Conservation (phyloP, 1,284 basidiomycete species). For the Boletellus deceptivus region DNA sequence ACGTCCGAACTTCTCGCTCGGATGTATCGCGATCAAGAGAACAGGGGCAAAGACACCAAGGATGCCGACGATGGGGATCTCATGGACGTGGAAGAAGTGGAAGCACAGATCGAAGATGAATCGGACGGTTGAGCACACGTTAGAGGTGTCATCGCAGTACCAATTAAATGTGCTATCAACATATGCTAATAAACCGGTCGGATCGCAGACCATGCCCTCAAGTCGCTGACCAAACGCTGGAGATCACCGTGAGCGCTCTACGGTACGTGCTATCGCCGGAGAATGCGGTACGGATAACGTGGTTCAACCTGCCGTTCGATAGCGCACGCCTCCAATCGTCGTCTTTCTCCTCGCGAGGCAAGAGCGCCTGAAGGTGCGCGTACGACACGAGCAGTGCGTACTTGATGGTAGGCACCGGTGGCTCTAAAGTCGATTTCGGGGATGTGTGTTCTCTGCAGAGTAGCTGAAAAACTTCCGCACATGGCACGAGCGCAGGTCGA, state of each 20-base stretch:
- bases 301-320: slow-evolving; percentile 18
- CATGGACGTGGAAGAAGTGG: slow-evolving; percentile 48
- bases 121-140: slow-evolving; percentile 18
- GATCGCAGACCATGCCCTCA: background rate
- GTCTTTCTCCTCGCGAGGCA: slow-evolving; percentile 37
- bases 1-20: slow-evolving; percentile 69
- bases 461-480: slow-evolving; percentile 19
- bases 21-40: slow-evolving; percentile 67
- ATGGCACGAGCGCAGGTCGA: slow-evolving; percentile 13
- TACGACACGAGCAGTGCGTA: slow-evolving; percentile 49
- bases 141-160: no score
- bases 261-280: slow-evolving; percentile 23
- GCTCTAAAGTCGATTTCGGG: slow-evolving; percentile 25
- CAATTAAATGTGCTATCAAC: background rate
- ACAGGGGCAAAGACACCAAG: slow-evolving; percentile 34
- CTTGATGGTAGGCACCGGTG: slow-evolving; percentile 35
- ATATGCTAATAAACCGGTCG: background rate
- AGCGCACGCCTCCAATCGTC: slow-evolving; percentile 41
- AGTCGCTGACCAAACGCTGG: slow-evolving; percentile 15
- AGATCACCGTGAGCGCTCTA: slow-evolving; percentile 18
- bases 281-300: slow-evolving; percentile 18
- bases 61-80: slow-evolving; percentile 54
- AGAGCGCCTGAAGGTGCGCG: slow-evolving; percentile 40
- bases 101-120: slow-evolving; percentile 34
- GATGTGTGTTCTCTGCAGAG: slow-evolving; percentile 26